Evolutionary conservation across 805 yeast genomes (phyloP).

Genomic region (Schwanniomyces yamadae): DNA sequence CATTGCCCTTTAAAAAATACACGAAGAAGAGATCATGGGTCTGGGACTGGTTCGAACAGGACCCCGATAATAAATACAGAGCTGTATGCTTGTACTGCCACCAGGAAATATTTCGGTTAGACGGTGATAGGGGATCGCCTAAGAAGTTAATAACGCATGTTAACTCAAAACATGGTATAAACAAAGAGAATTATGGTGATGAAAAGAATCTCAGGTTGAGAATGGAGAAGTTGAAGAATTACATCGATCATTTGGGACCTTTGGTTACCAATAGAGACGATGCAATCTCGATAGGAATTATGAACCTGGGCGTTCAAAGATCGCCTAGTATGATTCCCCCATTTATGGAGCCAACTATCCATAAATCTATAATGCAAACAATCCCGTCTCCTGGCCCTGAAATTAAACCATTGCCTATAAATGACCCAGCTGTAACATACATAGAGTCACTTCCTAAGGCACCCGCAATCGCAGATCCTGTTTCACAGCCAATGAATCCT

Average conservation of each 20-base stretch:
- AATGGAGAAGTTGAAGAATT: constrained; percentile 9
- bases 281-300: constrained; percentile 7
- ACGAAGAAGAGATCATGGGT: constrained; percentile 18
- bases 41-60: constrained; percentile 20
- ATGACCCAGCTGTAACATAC: too few relatives aligned
- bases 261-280: constrained; percentile 13
- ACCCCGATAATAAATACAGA: constrained; percentile 14
- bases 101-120: constrained; percentile 15
- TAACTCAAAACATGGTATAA: constrained; percentile 15
- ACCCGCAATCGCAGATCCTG: too few relatives aligned
- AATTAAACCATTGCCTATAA: too few relatives aligned
- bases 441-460: too few relatives aligned
- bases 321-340: not conserved
- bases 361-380: not conserved
- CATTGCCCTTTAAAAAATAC: constrained; percentile 16
- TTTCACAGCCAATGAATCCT: too few relatives aligned
- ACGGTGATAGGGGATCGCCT: constrained; percentile 18
- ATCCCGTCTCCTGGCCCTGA: not conserved
- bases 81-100: constrained; percentile 16
- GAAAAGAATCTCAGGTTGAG: constrained; percentile 4
- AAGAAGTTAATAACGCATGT: constrained; percentile 17
- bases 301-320: constrained; percentile 6
- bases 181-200: constrained; percentile 12
- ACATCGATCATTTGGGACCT: constrained; percentile 10
- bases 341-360: constrained; percentile 1